Conservation (phyloP, 2,329 filamentous ascomycete genomes). For the Lasiodiplodia sp. region DNA sequence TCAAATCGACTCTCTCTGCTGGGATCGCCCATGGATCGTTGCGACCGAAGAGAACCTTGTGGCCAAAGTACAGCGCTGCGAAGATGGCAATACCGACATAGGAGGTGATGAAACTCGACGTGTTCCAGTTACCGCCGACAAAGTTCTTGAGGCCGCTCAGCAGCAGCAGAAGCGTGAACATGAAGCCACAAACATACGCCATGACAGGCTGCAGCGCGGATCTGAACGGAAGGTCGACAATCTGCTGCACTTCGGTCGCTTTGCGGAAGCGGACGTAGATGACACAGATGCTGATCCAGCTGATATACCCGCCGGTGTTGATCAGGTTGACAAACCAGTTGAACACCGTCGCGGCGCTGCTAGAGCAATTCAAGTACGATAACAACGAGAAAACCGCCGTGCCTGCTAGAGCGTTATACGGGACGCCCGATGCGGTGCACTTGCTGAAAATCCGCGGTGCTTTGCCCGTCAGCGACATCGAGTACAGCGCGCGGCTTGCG, state of each 20-base stretch:
- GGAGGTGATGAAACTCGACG: slow-evolving; percentile 70
- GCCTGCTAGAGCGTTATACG: slow-evolving; percentile 73
- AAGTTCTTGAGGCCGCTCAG: slow-evolving; percentile 81
- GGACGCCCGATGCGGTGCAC: slow-evolving; percentile 70
- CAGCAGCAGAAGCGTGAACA: slow-evolving; percentile 74
- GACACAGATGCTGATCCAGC: slow-evolving; percentile 59
- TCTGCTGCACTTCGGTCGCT: slow-evolving; percentile 53
- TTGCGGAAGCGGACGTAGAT: slow-evolving; percentile 68
- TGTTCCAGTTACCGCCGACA: slow-evolving; percentile 70
- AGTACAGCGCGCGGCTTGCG: slow-evolving; percentile 61
- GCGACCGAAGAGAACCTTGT: too few species aligned
- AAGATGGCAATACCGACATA: too few species aligned
- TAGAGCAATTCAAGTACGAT: slow-evolving; percentile 75
- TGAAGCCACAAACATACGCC: slow-evolving; percentile 70
- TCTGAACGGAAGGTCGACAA: slow-evolving; percentile 60
- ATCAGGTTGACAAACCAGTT: slow-evolving; percentile 76
- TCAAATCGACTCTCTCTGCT: too few species aligned
- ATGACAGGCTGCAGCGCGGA: slow-evolving; percentile 68
- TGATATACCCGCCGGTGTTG: slow-evolving; percentile 69
- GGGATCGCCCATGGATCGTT: too few species aligned
- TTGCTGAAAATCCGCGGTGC: slow-evolving; percentile 64
- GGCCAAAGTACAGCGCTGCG: too few species aligned
- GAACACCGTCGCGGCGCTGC: slow-evolving; percentile 70
- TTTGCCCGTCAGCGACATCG: slow-evolving; percentile 60
- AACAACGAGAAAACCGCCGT: slow-evolving; percentile 74